These are phyloP conservation scores for Vigna reflexopilosa DNA, from an alignment of 306 rosid species.

Conservation along the genomic window DNA sequence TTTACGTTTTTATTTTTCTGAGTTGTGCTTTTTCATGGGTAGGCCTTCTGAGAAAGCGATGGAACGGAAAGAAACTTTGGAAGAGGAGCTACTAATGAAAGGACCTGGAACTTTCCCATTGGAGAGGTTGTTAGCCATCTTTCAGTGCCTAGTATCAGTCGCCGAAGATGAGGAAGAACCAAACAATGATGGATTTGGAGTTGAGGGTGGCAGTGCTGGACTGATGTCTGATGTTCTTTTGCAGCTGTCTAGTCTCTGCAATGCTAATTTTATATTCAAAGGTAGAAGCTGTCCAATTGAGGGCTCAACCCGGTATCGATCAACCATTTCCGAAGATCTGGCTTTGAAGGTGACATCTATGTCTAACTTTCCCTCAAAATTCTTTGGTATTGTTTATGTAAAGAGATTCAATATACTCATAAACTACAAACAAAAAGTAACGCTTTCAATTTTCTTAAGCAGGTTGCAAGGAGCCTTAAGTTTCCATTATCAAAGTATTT, in stretches of 20 bases:
- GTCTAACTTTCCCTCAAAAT: background rate
- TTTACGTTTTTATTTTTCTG: slow-evolving; percentile 29
- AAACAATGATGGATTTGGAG: slow-evolving; percentile 51
- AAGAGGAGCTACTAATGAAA: slow-evolving; percentile 83
- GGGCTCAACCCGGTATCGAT: slow-evolving; percentile 83
- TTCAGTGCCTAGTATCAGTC: slow-evolving; percentile 83
- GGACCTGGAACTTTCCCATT: slow-evolving; percentile 97
- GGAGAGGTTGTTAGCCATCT: slow-evolving; percentile 94
- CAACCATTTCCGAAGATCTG: slow-evolving; percentile 78
- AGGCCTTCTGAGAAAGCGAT: slow-evolving; percentile 70
- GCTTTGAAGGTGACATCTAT: slow-evolving; percentile 68
- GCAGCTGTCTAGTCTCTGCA: slow-evolving; percentile 90
- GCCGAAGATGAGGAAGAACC: slow-evolving; percentile 71
- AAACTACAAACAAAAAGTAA: background rate
- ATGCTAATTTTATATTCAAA: slow-evolving; percentile 80
- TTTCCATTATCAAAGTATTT: slow-evolving; percentile 89
- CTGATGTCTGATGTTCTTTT: slow-evolving; percentile 87
- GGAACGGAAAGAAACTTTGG: slow-evolving; percentile 79
- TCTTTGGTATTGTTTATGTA: background rate
- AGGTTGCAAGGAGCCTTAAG: slow-evolving; percentile 95
- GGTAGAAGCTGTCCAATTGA: slow-evolving; percentile 91
- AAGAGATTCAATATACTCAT: background rate
- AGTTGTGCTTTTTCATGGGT: slow-evolving; percentile 41
- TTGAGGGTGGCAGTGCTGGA: slow-evolving; percentile 53
- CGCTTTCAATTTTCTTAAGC: slow-evolving; percentile 43